phyloP scores from a whole-genome alignment of 2,329 filamentous ascomycete species.

The Nigrospora oryzae region DNA sequence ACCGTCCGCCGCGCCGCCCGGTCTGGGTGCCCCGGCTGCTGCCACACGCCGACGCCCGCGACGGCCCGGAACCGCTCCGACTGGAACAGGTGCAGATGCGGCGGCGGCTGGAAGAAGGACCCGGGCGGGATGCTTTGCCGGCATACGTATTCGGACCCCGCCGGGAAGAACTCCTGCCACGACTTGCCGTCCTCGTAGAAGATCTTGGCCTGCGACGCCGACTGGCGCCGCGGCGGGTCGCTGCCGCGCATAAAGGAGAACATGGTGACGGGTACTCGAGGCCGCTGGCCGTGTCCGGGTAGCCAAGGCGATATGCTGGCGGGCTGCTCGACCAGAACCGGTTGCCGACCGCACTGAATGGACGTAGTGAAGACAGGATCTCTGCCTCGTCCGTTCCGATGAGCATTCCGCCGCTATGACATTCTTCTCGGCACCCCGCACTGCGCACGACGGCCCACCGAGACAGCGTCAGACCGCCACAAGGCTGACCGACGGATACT shows the following conservation, averaged over 20 bases:
- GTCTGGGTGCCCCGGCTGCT: constrained; percentile 5
- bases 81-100: constrained; percentile 15
- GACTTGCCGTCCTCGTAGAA: constrained; percentile 12
- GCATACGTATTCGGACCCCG: constrained; percentile 10
- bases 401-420: too few relatives aligned
- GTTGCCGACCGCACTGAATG: too few relatives aligned
- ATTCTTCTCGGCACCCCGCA: too few relatives aligned
- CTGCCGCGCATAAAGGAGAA: constrained; percentile 11
- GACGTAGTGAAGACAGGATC: too few relatives aligned
- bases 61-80: constrained; percentile 10
- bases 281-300: too few relatives aligned
- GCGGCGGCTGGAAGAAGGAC: constrained; percentile 13
- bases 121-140: constrained; percentile 10
- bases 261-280: constrained; percentile 3
- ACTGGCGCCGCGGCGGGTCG: constrained; percentile 6
- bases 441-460: too few relatives aligned
- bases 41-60: constrained; percentile 10
- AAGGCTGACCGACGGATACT: too few relatives aligned
- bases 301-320: too few relatives aligned
- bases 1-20: constrained; percentile 7
- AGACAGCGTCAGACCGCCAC: too few relatives aligned
- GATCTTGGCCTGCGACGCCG: constrained; percentile 10
- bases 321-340: too few relatives aligned
- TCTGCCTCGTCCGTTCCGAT: too few relatives aligned
- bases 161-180: constrained; percentile 8